phyloP scores from a whole-genome alignment of 2,329 filamentous ascomycete genomes.

The Talaromyces sp. region DNA sequence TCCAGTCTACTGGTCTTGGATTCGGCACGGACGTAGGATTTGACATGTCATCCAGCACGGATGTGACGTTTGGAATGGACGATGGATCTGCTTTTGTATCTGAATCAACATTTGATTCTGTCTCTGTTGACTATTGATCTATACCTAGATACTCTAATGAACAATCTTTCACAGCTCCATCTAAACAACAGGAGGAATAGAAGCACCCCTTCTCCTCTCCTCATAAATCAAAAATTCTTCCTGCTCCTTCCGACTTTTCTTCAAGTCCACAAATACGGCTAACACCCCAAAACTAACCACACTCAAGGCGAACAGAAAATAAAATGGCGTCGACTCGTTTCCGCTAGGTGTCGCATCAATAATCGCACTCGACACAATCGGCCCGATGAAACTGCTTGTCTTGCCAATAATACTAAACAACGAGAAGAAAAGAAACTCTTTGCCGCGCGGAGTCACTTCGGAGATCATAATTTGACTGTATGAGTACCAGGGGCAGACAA shows the following conservation, averaged over 20 bases:
- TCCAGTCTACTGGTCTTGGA: not conserved
- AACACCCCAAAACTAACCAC: slow-evolving; percentile 54
- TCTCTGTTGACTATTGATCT: not conserved
- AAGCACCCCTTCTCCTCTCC: slow-evolving; percentile 26
- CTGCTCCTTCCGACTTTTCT: slow-evolving; percentile 60
- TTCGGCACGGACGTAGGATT: not conserved
- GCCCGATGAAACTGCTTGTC: slow-evolving; percentile 65
- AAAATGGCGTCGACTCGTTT: slow-evolving; percentile 62
- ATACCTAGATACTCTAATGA: not conserved
- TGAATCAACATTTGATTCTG: not conserved
- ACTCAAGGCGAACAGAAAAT: slow-evolving; percentile 61
- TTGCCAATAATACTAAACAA: slow-evolving; percentile 68
- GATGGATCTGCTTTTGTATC: not conserved
- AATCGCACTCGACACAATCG: slow-evolving; percentile 65
- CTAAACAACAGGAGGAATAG: not conserved
- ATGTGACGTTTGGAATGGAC: not conserved
- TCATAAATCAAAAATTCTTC: slow-evolving; percentile 53
- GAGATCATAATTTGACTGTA: slow-evolving; percentile 70
- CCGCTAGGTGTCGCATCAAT: slow-evolving; percentile 57
- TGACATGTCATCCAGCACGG: not conserved
- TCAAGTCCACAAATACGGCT: slow-evolving; percentile 57
- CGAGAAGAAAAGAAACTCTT: slow-evolving; percentile 69
- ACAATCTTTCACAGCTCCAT: not conserved
- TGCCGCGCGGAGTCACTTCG: slow-evolving; percentile 64
- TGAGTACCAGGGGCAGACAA: slow-evolving; percentile 68